phyloP scores from a whole-genome alignment of 257 asterid species.

The Nyctanthes arbortristis region DNA sequence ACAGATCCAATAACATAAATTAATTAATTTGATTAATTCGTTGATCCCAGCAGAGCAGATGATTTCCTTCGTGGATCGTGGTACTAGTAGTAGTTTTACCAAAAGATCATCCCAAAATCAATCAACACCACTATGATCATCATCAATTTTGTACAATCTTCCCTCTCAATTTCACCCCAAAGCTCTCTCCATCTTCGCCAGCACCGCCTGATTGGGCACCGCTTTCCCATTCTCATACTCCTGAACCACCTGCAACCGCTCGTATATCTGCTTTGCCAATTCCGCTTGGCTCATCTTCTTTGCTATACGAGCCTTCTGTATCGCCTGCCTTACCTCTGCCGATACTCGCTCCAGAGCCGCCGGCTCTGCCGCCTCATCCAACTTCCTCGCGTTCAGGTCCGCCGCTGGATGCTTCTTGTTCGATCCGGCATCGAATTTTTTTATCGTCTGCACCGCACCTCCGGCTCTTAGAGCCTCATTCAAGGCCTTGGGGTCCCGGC shows the following conservation, averaged over 20 bases:
- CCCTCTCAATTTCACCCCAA: conserved; percentile 47
- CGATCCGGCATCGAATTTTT: conserved; percentile 41
- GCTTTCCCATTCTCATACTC: conserved; percentile 57
- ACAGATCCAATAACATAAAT: too few species aligned
- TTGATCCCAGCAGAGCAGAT: too few species aligned
- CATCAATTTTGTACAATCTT: conserved; percentile 10
- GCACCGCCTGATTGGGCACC: conserved; percentile 41
- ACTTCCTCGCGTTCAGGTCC: conserved; percentile 33
- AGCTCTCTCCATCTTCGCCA: conserved; percentile 48
- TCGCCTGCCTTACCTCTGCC: conserved; percentile 40
- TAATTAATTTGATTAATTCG: too few species aligned
- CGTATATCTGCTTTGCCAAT: conserved; percentile 41
- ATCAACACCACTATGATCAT: not conserved
- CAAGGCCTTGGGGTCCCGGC: conserved; percentile 36
- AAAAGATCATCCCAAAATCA: too few species aligned
- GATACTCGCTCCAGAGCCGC: conserved; percentile 39
- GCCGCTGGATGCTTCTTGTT: conserved; percentile 30
- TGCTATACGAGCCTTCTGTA: conserved; percentile 49
- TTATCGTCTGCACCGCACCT: conserved; percentile 37
- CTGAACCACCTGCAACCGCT: conserved; percentile 41
- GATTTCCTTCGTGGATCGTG: too few species aligned
- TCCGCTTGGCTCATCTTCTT: conserved; percentile 53
- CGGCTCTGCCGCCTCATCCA: conserved; percentile 51
- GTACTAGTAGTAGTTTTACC: too few species aligned
- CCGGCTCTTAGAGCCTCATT: conserved; percentile 48